Evolutionary conservation across 305 asterid species (phyloP).

Genomic region (Solanum hybrid): DNA sequence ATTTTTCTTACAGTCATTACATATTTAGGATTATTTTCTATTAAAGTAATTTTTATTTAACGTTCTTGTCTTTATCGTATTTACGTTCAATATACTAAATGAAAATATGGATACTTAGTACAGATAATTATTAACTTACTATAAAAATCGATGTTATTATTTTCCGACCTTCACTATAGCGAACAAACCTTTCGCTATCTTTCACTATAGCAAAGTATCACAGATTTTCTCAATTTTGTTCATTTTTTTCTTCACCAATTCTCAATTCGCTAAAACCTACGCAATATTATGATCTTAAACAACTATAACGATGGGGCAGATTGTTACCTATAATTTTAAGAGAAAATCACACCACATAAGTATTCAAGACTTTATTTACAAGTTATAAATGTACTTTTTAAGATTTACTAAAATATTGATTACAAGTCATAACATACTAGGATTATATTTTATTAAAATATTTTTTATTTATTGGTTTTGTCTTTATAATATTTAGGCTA

Average conservation of each 20-base stretch:
- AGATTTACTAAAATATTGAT: neutral
- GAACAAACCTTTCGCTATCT: neutral
- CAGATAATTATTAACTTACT: neutral
- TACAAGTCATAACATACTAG: neutral
- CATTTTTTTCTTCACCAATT: neutral
- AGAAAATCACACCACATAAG: neutral
- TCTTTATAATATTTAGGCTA: neutral
- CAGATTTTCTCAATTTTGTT: neutral
- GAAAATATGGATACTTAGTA: neutral
- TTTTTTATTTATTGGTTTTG: neutral
- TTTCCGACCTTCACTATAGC: neutral
- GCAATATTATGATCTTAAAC: neutral
- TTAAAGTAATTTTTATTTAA: too few species aligned
- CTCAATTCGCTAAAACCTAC: neutral
- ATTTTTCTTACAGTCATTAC: neutral
- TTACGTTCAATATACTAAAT: neutral
- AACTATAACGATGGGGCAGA: neutral
- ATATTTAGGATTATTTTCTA: neutral
- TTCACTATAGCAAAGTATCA: neutral
- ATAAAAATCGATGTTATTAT: neutral
- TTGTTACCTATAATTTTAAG: neutral
- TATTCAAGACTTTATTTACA: neutral
- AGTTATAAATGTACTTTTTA: neutral
- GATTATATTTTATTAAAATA: neutral
- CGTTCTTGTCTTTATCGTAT: neutral